These are phyloP conservation scores for Cladosporium sp. DNA, from an alignment of 2,329 filamentous ascomycete species.

Conservation along the genomic window DNA sequence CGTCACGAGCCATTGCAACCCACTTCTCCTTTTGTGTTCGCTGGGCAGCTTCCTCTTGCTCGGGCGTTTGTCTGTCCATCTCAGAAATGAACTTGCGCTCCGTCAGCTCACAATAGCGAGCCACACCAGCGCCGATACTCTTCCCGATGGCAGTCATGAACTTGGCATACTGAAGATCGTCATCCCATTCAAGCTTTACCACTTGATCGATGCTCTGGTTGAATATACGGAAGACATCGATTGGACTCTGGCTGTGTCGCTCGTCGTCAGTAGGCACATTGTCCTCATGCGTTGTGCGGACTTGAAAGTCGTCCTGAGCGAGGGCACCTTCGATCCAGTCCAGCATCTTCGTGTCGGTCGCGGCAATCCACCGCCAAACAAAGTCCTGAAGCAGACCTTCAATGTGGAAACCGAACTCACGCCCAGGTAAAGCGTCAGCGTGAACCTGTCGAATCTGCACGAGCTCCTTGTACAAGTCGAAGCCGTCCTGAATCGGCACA, in stretches of 20 bases:
- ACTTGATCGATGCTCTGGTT: constrained; percentile 88
- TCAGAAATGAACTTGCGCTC: constrained; percentile 82
- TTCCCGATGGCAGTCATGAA: constrained; percentile 95
- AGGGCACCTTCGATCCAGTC: constrained; percentile 87
- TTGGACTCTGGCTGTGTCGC: constrained; percentile 86
- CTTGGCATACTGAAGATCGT: constrained; percentile 87
- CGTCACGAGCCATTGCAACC: constrained; percentile 89
- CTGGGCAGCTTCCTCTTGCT: constrained; percentile 73
- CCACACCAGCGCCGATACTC: constrained; percentile 75
- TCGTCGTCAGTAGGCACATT: constrained; percentile 67
- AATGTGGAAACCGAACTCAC: constrained; percentile 80
- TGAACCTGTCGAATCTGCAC: constrained; percentile 82
- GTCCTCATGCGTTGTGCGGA: constrained; percentile 54
- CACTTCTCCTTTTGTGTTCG: constrained; percentile 89
- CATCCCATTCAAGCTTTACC: constrained; percentile 82
- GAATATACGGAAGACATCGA: constrained; percentile 92
- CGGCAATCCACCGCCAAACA: constrained; percentile 90
- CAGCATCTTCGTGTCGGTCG: constrained; percentile 73
- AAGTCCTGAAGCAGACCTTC: constrained; percentile 85
- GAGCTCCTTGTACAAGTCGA: constrained; percentile 86
- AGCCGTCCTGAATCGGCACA: constrained; percentile 85
- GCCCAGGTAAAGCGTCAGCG: constrained; percentile 63
- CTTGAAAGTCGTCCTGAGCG: constrained; percentile 81
- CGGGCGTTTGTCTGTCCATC: constrained; percentile 87
- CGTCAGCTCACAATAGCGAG: constrained; percentile 83